phyloP scores from a whole-genome alignment of 805 yeast genomes.

The Pichia eremophila region DNA sequence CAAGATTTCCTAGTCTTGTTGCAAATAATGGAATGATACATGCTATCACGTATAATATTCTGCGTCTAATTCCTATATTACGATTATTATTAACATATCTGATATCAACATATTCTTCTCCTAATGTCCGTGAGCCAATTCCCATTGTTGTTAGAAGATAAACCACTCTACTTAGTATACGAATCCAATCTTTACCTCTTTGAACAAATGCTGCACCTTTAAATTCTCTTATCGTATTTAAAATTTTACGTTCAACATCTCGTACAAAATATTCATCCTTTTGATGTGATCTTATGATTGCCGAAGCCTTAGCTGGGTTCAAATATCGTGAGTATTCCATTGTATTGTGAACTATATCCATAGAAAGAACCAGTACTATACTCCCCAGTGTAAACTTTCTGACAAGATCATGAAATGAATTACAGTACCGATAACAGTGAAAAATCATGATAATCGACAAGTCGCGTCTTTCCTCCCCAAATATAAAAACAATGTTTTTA shows the following conservation, averaged over 20 bases:
- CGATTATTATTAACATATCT: conserved; percentile 52
- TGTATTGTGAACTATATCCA: neutral
- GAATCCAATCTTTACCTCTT: conserved; percentile 51
- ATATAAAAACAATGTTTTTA: no score
- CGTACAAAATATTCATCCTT: conserved; percentile 72
- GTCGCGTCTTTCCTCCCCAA: no score
- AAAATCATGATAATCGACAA: no score
- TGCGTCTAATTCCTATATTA: conserved; percentile 32
- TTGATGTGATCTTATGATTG: conserved; percentile 86
- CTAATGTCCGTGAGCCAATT: conserved; percentile 70
- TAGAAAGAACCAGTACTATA: no score
- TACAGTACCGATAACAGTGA: no score
- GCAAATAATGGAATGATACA: neutral
- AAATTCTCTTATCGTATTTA: conserved; percentile 43
- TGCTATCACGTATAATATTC: neutral
- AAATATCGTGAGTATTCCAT: neutral
- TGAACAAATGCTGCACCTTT: conserved; percentile 61
- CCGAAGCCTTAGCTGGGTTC: conserved; percentile 64
- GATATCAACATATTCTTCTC: conserved; percentile 89
- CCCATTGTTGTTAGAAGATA: conserved; percentile 73
- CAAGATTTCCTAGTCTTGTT: neutral
- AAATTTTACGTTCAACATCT: conserved; percentile 43
- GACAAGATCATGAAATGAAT: no score
- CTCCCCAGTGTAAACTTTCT: no score
- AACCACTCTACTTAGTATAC: conserved; percentile 45